Percentiles rank a stretch among this genome's conserved stretches.
Conservation (phyloP, 495 filamentous ascomycete genomes). For the Thozetella sp. region DNA sequence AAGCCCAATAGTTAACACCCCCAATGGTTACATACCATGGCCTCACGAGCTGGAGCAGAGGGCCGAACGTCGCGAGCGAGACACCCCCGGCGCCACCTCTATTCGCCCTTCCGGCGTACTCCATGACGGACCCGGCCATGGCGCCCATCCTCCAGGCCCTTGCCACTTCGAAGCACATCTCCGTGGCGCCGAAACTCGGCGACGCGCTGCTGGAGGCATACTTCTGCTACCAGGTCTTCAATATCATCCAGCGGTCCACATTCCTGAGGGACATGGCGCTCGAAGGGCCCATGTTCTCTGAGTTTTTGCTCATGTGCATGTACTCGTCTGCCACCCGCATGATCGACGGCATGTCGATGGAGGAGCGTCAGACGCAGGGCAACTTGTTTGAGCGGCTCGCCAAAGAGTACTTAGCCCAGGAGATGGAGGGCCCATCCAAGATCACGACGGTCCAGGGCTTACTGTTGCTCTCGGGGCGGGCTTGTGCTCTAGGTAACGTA, state of each 20-base stretch:
- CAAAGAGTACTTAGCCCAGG: slow-evolving; percentile 1
- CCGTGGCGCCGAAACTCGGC: neutral
- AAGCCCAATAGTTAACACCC: neutral
- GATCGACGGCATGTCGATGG: neutral
- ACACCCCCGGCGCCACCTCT: neutral
- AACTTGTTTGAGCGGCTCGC: neutral
- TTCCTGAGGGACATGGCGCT: neutral
- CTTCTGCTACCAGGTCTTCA: slow-evolving; percentile 4
- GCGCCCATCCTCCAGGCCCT: neutral
- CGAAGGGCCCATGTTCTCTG: neutral
- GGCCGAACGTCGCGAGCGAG: neutral
- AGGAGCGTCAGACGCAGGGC: neutral
- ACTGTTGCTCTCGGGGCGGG: neutral
- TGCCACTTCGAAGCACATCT: neutral
- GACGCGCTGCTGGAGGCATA: neutral
- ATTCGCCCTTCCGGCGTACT: neutral
- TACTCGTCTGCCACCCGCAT: neutral
- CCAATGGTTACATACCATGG: neutral
- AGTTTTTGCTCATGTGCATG: slow-evolving; percentile 2
- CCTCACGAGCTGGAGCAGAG: neutral
- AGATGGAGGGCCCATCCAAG: neutral
- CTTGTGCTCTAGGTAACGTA: neutral
- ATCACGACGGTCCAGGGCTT: neutral
- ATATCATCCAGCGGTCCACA: neutral
- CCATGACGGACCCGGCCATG: neutral